phyloP scores from a whole-genome alignment of 2,329 filamentous ascomycete species.

The Kalaharituber pfeilii region DNA sequence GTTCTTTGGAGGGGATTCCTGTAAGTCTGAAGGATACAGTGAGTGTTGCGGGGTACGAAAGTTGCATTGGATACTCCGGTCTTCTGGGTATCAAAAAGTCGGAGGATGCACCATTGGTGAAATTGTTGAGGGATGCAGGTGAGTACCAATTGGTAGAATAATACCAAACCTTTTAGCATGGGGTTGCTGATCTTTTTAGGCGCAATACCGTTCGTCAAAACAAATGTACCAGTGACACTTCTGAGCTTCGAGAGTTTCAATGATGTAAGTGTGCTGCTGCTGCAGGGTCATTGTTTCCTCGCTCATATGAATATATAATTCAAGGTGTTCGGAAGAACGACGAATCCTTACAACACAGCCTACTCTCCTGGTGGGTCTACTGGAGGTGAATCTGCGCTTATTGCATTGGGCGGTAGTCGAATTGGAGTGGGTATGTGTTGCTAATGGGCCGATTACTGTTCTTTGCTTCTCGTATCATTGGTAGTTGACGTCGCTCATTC shows the following conservation, averaged over 20 bases:
- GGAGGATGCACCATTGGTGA: conserved; percentile 56
- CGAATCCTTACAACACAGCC: conserved; percentile 65
- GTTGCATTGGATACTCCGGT: conserved; percentile 60
- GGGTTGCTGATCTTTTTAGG: conserved; percentile 27
- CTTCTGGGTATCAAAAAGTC: conserved; percentile 46
- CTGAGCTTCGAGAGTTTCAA: conserved; percentile 70
- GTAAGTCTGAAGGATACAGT: conserved; percentile 70
- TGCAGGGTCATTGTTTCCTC: background rate
- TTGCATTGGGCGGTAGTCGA: conserved; percentile 63
- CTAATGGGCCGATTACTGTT: too few relatives aligned
- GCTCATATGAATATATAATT: conserved; percentile 32
- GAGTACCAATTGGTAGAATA: conserved; percentile 14
- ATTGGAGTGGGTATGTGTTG: conserved; percentile 60
- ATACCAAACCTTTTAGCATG: too few relatives aligned
- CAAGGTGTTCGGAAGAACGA: conserved; percentile 60
- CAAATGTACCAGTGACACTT: conserved; percentile 70
- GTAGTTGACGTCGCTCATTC: too few relatives aligned
- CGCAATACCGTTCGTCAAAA: conserved; percentile 84
- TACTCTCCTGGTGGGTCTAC: conserved; percentile 84
- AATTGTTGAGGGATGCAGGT: conserved; percentile 62
- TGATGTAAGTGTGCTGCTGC: conserved; percentile 26
- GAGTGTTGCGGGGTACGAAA: conserved; percentile 66
- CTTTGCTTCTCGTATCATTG: too few relatives aligned
- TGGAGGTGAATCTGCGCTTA: conserved; percentile 64
- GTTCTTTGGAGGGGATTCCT: conserved; percentile 72